phyloP scores from a whole-genome alignment of 2,329 filamentous ascomycete species.

The Colletotrichum viniferum region DNA sequence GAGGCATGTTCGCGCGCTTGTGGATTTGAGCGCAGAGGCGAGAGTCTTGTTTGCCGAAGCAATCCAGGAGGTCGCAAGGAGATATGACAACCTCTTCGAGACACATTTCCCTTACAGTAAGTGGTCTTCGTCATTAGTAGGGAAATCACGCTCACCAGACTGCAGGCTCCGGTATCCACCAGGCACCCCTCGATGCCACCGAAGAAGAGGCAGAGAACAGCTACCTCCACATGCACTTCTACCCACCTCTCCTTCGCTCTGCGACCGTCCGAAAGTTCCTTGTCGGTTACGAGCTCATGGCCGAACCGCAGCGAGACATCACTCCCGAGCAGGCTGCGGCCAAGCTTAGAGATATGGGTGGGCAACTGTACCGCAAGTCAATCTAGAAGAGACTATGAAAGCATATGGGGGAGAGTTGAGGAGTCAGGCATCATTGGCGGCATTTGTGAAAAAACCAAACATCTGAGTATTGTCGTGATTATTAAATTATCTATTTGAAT shows the following conservation, averaged over 20 bases:
- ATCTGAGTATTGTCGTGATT: not conserved
- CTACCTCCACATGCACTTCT: slow-evolving; percentile 97
- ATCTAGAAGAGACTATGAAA: slow-evolving; percentile 31
- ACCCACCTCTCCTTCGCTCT: slow-evolving; percentile 88
- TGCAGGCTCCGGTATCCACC: slow-evolving; percentile 87
- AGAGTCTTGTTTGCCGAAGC: slow-evolving; percentile 78
- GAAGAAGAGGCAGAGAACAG: slow-evolving; percentile 84
- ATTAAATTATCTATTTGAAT: not conserved
- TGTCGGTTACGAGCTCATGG: slow-evolving; percentile 95
- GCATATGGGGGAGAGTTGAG: not conserved
- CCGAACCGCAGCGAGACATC: slow-evolving; percentile 97
- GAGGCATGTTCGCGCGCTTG: slow-evolving; percentile 80
- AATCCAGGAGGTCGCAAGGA: slow-evolving; percentile 84
- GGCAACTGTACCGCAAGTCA: slow-evolving; percentile 81
- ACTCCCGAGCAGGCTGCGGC: slow-evolving; percentile 94
- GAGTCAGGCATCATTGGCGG: not conserved
- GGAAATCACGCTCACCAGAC: slow-evolving; percentile 20
- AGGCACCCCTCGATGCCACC: slow-evolving; percentile 84
- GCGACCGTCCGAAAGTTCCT: slow-evolving; percentile 96
- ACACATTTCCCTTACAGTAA: slow-evolving; percentile 93
- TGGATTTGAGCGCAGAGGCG: slow-evolving; percentile 79
- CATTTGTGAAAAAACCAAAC: not conserved
- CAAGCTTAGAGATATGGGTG: slow-evolving; percentile 75
- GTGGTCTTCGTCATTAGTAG: slow-evolving; percentile 28
- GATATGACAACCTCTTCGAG: slow-evolving; percentile 97